Evolutionary conservation across 2,329 filamentous ascomycete genomes (phyloP), one percentile per base, ranked within the genome.

Genomic region (Arthrobotrys sinensis): DNA sequence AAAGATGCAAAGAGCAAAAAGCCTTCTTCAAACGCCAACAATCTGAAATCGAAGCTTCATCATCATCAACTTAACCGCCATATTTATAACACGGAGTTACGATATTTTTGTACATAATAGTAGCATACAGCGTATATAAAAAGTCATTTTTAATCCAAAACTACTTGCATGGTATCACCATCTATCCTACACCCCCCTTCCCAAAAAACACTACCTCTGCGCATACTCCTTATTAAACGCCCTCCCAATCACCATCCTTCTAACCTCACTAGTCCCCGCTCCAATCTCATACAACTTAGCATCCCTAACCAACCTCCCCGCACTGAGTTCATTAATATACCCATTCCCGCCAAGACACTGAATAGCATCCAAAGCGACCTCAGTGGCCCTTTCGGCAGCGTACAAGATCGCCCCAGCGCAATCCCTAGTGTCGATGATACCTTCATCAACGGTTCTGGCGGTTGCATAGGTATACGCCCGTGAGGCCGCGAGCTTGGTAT

Each of bases 341-440:
- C 95, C 95, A 90, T 95, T 98, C 0, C 95, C 96, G 16, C 96
- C 96, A 83, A 99, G 89, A 76, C 97, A 88, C 85, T 99, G 96
- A 76, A 98, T 93, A 53, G 92, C 93, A 85, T 97, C 94, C 34
- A 97, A 88, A 0, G 93, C 89, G 76, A 91, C 93, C 85, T 97
- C 93, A 0, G 93, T 96, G 10, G 94, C 95, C 38, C 94, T 86
- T 86, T 98, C 95, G 0, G 94, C 94, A 0, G 95, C 94, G 85
- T 97, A 97, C 80, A 98, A 85, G 80, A 98, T 98, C 1, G 94
- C 93, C 43, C 94, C 95, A 0, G 96, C 95, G 84, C 96, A 98
- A 85, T 99, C 95, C 84, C 97, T 92, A 0, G 94, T 97, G 72
- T 88, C 88, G 81, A 97, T 91, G 0, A 87, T 79, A 10, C 90